phyloP scores from a whole-genome alignment of 1,284 basidiomycete genomes.

The Fomes fomentarius region DNA sequence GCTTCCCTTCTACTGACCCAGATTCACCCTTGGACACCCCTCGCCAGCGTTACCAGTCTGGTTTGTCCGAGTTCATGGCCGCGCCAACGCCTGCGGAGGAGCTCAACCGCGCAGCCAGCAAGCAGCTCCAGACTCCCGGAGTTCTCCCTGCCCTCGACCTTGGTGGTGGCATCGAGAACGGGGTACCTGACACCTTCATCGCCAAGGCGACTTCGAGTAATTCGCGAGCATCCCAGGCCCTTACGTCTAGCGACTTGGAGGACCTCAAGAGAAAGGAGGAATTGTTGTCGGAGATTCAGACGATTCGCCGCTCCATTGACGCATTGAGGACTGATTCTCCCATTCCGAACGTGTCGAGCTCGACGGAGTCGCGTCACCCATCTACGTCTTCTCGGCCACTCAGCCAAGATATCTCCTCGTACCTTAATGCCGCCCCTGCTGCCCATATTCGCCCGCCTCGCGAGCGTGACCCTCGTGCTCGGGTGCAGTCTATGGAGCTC shows the following conservation, averaged over 20 bases:
- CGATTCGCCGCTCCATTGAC: conserved; percentile 77
- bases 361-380: conserved; percentile 59
- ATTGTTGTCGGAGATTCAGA: conserved; percentile 75
- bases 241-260: conserved; percentile 51
- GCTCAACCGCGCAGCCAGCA: conserved; percentile 50
- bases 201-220: conserved; percentile 26
- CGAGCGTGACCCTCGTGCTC: conserved; percentile 63
- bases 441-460: conserved; percentile 69
- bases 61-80: conserved; percentile 72
- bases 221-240: conserved; percentile 37
- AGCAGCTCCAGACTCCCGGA: conserved; percentile 49
- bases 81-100: conserved; percentile 64
- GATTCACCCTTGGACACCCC: conserved; percentile 53
- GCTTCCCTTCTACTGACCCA: conserved; percentile 47
- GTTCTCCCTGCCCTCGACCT: conserved; percentile 76
- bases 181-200: conserved; percentile 73
- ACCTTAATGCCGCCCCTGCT: conserved; percentile 46
- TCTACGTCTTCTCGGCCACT: conserved; percentile 68
- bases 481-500: conserved; percentile 72
- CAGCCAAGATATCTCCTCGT: conserved; percentile 59
- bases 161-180: conserved; percentile 69
- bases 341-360: conserved; percentile 49
- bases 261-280: conserved; percentile 69
- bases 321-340: conserved; percentile 70
- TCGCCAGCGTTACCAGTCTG: conserved; percentile 62